Conservation (phyloP, 305 asterid genomes). For the Stenogyne calaminthoides region DNA sequence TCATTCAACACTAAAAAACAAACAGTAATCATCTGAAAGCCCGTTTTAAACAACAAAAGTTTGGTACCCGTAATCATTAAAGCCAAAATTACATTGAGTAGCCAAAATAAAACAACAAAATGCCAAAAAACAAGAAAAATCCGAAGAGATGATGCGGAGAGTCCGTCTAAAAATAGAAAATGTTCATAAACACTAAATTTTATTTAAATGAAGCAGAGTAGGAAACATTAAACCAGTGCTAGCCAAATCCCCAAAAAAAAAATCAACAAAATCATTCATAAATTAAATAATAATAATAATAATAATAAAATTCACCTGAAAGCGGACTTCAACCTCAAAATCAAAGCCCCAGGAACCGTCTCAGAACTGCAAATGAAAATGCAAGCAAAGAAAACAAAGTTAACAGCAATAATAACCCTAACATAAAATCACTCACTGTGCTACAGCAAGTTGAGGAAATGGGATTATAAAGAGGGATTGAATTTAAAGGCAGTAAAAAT, state of each 20-base stretch:
- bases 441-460: slow-evolving; percentile 22
- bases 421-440: slow-evolving; percentile 23
- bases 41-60: background rate
- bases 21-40: background rate
- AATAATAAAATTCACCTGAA: slow-evolving; percentile 26
- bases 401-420: slow-evolving; percentile 11
- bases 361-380: slow-evolving; percentile 12
- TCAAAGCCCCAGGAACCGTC: slow-evolving; percentile 20
- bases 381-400: slow-evolving; percentile 10
- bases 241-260: background rate
- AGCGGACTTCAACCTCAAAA: background rate
- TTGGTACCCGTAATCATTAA: background rate
- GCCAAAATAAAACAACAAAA: background rate
- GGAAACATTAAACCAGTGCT: background rate
- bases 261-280: background rate
- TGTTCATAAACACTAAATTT: slow-evolving; percentile 7
- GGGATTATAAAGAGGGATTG: slow-evolving; percentile 8
- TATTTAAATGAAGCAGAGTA: slow-evolving; percentile 14
- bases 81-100: background rate
- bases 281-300: background rate
- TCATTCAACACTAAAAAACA: background rate
- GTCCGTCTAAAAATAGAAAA: background rate
- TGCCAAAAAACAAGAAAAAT: background rate
- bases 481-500: slow-evolving; percentile 29
- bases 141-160: background rate